phyloP scores from a whole-genome alignment of 768 basidiomycete species.

The Chalciporus pseudorubinellus region DNA sequence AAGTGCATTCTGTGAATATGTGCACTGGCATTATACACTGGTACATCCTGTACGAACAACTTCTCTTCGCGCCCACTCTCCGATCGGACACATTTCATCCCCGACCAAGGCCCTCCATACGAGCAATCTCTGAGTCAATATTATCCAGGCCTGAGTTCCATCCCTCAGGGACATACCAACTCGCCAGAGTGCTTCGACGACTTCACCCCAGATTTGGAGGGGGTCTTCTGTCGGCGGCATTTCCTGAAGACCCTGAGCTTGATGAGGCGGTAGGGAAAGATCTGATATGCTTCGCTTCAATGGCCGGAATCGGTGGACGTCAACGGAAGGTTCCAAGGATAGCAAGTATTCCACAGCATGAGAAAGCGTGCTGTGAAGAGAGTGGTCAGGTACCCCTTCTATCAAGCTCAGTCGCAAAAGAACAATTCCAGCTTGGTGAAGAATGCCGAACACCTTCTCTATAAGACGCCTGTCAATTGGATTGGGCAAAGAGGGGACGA shows the following conservation, averaged over 20 bases:
- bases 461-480: not conserved
- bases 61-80: conserved; percentile 55
- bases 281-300: not conserved
- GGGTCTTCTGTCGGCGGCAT: conserved; percentile 23
- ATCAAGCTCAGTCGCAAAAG: conserved; percentile 39
- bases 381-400: conserved; percentile 20
- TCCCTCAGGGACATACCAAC: conserved; percentile 19
- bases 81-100: conserved; percentile 33
- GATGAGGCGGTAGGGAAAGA: conserved; percentile 32
- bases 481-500: not conserved
- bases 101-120: conserved; percentile 53
- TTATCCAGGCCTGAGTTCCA: conserved; percentile 44
- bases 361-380: conserved; percentile 34
- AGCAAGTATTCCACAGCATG: conserved; percentile 28
- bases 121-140: conserved; percentile 52
- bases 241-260: conserved; percentile 38
- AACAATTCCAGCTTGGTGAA: conserved; percentile 30
- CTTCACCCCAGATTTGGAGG: conserved; percentile 46
- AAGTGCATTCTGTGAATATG: no score
- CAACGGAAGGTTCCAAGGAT: conserved; percentile 23
- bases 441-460: conserved; percentile 19
- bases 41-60: not conserved
- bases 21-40: no score
- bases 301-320: not conserved
- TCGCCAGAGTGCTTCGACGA: conserved; percentile 48